Evolutionary conservation across 345 rosid genomes (phyloP).

Genomic region (Noccaea bulbosa): DNA sequence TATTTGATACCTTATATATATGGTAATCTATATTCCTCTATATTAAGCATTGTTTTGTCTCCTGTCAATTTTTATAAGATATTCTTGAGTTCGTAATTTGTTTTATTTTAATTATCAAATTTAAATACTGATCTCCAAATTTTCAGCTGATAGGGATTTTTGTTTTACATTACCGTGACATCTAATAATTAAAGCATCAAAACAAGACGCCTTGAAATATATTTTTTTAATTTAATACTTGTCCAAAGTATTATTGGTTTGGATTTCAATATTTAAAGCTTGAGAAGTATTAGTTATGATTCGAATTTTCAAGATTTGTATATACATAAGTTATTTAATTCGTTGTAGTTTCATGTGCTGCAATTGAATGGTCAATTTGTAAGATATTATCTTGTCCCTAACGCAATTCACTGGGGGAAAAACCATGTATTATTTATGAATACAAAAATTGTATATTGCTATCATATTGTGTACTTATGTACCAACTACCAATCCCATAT

Average conservation of each 20-base stretch:
- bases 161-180: not conserved
- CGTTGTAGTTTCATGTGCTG: not conserved
- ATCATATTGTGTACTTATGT: slow-evolving; percentile 14
- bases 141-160: no score
- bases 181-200: not conserved
- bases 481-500: not conserved
- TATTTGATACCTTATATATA: no score
- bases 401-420: no score
- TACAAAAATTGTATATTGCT: not conserved
- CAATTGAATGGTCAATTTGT: not conserved
- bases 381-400: not conserved
- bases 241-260: not conserved
- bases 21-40: no score
- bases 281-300: not conserved
- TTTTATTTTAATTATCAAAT: not conserved
- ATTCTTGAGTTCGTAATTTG: no score
- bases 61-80: not conserved
- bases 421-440: not conserved
- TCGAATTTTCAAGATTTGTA: not conserved
- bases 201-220: not conserved
- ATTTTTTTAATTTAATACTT: no score
- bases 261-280: not conserved
- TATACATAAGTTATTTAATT: not conserved
- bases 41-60: not conserved
- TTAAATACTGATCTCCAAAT: no score